Conservation (phyloP, 228 moss, liverwort and hornwort genomes). For the Sphagnum magellanicum region DNA sequence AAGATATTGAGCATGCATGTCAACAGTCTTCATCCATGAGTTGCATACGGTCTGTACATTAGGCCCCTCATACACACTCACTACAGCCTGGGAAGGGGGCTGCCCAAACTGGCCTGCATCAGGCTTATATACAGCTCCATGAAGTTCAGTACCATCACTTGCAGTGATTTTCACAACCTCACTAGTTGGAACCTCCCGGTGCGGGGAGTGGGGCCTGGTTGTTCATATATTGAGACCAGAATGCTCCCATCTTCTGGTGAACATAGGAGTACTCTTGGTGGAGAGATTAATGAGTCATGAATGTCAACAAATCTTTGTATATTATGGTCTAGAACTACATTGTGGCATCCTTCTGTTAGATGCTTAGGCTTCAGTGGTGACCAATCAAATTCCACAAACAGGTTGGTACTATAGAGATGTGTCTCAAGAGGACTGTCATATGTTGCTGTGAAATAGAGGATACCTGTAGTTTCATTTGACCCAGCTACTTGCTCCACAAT, state of each 20-base stretch:
- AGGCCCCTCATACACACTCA: conserved; percentile 97
- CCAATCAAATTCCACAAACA: conserved; percentile 59
- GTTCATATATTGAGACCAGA: conserved; percentile 89
- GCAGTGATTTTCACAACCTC: conserved; percentile 75
- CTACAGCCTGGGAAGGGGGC: conserved; percentile 87
- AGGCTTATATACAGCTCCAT: conserved; percentile 89
- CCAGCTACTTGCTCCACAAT: conserved; percentile 91
- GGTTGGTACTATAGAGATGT: conserved; percentile 82
- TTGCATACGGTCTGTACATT: conserved; percentile 99
- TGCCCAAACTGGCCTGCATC: conserved; percentile 87
- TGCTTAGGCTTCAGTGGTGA: conserved; percentile 71
- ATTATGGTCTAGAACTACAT: conserved; percentile 95
- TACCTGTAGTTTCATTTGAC: conserved; percentile 78
- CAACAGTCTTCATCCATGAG: conserved; percentile 99
- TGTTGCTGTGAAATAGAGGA: conserved; percentile 87
- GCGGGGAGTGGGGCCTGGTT: conserved; percentile 84
- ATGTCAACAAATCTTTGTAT: conserved; percentile 97
- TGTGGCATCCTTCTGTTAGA: conserved; percentile 81
- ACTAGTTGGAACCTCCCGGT: conserved; percentile 70
- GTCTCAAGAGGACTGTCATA: conserved; percentile 85
- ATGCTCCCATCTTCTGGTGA: conserved; percentile 75
- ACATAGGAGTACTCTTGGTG: conserved; percentile 84
- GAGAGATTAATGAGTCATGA: conserved; percentile 87
- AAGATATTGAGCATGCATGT: conserved; percentile 98
- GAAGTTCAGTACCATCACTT: conserved; percentile 73